A percentile compares a stretch with the other conserved stretches of the same genome.
Conservation (phyloP, 495 filamentous ascomycete genomes). For the Chaetomium fimeti region DNA sequence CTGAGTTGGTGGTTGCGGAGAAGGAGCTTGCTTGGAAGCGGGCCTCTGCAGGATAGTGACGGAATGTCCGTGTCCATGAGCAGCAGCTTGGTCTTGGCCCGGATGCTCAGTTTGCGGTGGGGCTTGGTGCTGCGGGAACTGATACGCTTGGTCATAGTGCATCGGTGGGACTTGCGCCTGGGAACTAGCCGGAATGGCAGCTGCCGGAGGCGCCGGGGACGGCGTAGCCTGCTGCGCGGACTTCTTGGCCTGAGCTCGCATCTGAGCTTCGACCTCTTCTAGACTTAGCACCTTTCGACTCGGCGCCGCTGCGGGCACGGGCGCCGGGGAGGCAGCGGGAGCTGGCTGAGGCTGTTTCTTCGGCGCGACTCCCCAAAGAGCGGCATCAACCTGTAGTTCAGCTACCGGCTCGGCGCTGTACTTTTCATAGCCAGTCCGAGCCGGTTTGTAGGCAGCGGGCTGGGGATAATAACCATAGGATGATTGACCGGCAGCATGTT, state of each 20-base stretch:
- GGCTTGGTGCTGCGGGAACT: conserved; percentile 33
- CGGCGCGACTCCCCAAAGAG: conserved; percentile 77
- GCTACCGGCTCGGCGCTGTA: conserved; percentile 73
- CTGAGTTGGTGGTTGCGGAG: conserved; percentile 32
- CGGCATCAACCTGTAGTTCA: conserved; percentile 87
- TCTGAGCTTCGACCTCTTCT: conserved; percentile 94
- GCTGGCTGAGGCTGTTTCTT: conserved; percentile 53
- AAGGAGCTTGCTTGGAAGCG: conserved; percentile 37
- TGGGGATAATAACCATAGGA: conserved; percentile 46
- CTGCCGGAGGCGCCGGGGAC: conserved; percentile 32
- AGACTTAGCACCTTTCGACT: conserved; percentile 89
- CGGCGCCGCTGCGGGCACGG: conserved; percentile 31
- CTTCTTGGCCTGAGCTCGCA: conserved; percentile 67
- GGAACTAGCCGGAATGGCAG: conserved; percentile 8
- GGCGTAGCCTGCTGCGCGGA: conserved; percentile 37
- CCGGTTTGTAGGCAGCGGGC: conserved; percentile 52
- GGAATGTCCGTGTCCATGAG: conserved; percentile 41
- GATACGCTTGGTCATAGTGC: conserved; percentile 34
- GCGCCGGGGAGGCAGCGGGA: conserved; percentile 33
- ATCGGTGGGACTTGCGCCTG: conserved; percentile 32
- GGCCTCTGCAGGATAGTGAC: conserved; percentile 51
- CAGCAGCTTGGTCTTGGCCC: conserved; percentile 30
- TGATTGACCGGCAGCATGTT: conserved; percentile 34
- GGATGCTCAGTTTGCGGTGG: conserved; percentile 30
- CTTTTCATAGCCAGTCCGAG: conserved; percentile 80